Percentiles rank a stretch among this genome's conserved stretches.
phyloP scores from a whole-genome alignment of 202 grass and related monocot genomes.

The Zizania palustris region DNA sequence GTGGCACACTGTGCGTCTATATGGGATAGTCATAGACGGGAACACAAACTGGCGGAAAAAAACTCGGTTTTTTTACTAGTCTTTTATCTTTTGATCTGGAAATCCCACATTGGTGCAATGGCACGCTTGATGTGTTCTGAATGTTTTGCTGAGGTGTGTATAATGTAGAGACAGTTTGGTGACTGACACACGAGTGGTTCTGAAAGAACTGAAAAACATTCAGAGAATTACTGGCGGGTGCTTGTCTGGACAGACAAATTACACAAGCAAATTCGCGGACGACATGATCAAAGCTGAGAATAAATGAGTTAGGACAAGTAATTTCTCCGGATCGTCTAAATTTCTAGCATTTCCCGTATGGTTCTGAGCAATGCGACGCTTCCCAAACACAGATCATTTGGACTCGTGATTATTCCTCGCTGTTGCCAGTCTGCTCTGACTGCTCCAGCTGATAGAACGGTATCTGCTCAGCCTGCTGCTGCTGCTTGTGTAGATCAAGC shows the following conservation, averaged over 20 bases:
- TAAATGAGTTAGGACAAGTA: slow-evolving; percentile 60
- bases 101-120: neutral
- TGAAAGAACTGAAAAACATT: slow-evolving; percentile 46
- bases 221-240: slow-evolving; percentile 42
- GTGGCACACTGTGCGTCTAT: neutral
- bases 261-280: slow-evolving; percentile 38
- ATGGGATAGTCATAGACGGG: neutral
- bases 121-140: neutral
- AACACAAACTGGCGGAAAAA: too few species aligned
- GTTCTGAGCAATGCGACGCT: neutral
- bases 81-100: neutral
- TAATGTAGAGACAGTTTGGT: neutral
- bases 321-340: slow-evolving; percentile 42
- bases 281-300: slow-evolving; percentile 22
- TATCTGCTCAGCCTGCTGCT: slow-evolving; percentile 62
- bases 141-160: neutral
- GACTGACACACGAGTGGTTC: slow-evolving; percentile 31
- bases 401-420: slow-evolving; percentile 51
- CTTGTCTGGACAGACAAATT: slow-evolving; percentile 33
- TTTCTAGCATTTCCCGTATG: slow-evolving; percentile 34
- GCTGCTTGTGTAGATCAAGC: slow-evolving; percentile 59
- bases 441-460: slow-evolving; percentile 73
- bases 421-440: slow-evolving; percentile 56
- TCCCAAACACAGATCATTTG: slow-evolving; percentile 38
- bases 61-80: neutral